phyloP scores from a whole-genome alignment of 2,329 filamentous ascomycete species.

The Ustilaginoidea virens region DNA sequence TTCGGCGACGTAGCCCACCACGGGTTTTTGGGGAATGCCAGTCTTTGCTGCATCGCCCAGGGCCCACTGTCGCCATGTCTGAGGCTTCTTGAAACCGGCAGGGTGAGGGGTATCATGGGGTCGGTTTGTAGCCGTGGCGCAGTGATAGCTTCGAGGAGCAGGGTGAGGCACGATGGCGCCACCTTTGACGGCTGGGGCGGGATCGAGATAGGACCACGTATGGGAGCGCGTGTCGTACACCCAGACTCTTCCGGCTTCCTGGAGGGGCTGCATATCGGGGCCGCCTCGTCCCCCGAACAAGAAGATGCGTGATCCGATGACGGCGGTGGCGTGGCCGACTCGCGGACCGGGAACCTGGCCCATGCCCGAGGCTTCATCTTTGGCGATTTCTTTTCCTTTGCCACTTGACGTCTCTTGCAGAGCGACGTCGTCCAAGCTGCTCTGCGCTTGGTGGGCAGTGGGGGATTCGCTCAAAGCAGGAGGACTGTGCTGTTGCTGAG shows the following conservation, averaged over 20 bases:
- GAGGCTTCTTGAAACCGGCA: constrained; percentile 15
- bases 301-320: constrained; percentile 57
- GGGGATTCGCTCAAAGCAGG: no score
- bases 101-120: constrained; percentile 32
- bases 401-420: constrained; percentile 14
- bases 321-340: constrained; percentile 56
- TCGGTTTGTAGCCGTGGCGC: constrained; percentile 39
- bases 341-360: constrained; percentile 46
- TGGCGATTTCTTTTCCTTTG: constrained; percentile 25
- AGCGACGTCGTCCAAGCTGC: constrained; percentile 26
- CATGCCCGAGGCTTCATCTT: constrained; percentile 12
- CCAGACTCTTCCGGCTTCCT: constrained; percentile 65
- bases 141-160: constrained; percentile 56
- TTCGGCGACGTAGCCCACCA: constrained; percentile 40
- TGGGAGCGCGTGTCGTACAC: constrained; percentile 50
- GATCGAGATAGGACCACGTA: constrained; percentile 50
- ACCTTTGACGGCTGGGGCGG: constrained; percentile 29
- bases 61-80: constrained; percentile 40
- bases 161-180: constrained; percentile 31
- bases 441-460: constrained; percentile 10
- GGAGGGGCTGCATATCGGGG: constrained; percentile 50
- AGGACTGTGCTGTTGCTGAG: constrained; percentile 6
- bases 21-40: constrained; percentile 43
- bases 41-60: constrained; percentile 36
- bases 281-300: constrained; percentile 69